Evolutionary conservation across 352 stramenopile genomes (phyloP).

Genomic region (Aphanomyces stellatus): DNA sequence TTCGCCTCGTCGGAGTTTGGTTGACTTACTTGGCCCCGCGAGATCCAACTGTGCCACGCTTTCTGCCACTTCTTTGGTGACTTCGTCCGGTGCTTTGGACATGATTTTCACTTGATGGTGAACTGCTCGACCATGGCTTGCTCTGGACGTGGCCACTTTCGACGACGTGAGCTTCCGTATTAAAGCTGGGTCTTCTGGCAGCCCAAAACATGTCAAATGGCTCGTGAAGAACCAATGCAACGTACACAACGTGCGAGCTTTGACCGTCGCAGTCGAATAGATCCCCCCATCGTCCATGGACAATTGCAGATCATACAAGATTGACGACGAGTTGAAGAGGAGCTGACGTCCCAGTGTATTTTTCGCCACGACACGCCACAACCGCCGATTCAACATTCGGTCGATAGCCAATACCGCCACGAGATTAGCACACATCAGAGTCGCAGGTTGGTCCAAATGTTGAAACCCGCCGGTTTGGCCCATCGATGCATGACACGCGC

Average conservation of each 20-base stretch:
- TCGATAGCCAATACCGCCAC: background rate
- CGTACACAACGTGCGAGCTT: background rate
- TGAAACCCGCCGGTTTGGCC: background rate
- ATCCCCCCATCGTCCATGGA: background rate
- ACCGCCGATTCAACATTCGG: constrained; percentile 6
- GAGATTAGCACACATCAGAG: constrained; percentile 8
- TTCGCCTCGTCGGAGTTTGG: too few relatives aligned
- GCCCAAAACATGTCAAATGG: constrained; percentile 13
- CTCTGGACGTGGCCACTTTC: background rate
- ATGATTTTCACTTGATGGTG: too few relatives aligned
- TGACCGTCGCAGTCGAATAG: background rate
- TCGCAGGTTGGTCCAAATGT: background rate
- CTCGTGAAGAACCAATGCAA: constrained; percentile 18
- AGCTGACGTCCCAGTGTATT: constrained; percentile 3
- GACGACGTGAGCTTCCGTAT: background rate
- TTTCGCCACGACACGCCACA: background rate
- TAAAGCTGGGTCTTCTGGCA: constrained; percentile 7
- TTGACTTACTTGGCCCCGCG: background rate
- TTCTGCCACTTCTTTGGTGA: background rate
- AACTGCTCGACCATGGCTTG: background rate
- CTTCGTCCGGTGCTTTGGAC: too few relatives aligned
- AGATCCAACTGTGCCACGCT: background rate
- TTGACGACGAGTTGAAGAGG: constrained; percentile 16
- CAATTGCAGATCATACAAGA: background rate
- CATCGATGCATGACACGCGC: background rate